These are phyloP conservation scores for Globisporangium nagaii DNA, from an alignment of 352 stramenopile genomes.

Conservation along the genomic window DNA sequence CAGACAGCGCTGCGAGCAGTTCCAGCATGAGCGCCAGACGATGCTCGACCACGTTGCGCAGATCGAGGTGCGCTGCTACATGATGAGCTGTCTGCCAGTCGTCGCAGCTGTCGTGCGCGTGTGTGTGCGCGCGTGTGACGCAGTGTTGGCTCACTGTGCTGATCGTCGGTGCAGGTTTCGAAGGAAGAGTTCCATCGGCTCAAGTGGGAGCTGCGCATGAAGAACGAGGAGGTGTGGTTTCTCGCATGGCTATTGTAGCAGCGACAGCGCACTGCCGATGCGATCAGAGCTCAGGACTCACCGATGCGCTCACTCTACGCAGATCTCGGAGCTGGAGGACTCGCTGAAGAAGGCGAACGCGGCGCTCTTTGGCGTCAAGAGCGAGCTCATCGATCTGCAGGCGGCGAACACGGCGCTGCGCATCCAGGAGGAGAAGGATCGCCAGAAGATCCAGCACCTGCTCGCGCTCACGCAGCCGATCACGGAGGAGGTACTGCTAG, in stretches of 20 bases:
- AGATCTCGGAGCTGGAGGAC: conserved; percentile 59
- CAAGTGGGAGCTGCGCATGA: conserved; percentile 66
- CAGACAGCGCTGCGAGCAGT: conserved; percentile 54
- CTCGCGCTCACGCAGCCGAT: conserved; percentile 79
- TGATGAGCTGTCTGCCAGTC: background rate
- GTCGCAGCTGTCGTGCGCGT: background rate
- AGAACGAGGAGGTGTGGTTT: conserved; percentile 52
- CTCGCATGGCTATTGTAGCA: too few species aligned
- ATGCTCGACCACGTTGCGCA: conserved; percentile 46
- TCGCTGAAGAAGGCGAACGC: conserved; percentile 48
- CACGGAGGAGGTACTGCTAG: conserved; percentile 43
- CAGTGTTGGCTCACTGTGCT: too few species aligned
- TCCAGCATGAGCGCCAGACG: conserved; percentile 53
- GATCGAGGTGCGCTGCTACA: conserved; percentile 46
- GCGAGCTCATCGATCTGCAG: conserved; percentile 57
- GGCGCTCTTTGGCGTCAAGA: conserved; percentile 55
- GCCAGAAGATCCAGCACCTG: conserved; percentile 78
- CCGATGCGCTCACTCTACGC: background rate
- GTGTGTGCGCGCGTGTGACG: too few species aligned
- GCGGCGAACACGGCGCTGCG: conserved; percentile 62
- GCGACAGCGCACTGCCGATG: too few species aligned
- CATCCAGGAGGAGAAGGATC: conserved; percentile 68
- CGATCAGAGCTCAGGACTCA: background rate
- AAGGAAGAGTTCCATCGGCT: conserved; percentile 71
- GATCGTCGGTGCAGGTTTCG: conserved; percentile 32